Evolutionary conservation across 768 basidiomycete species (phyloP), one percentile per base, ranked within the genome.

Genomic region (Gymnopilus dilepis): DNA sequence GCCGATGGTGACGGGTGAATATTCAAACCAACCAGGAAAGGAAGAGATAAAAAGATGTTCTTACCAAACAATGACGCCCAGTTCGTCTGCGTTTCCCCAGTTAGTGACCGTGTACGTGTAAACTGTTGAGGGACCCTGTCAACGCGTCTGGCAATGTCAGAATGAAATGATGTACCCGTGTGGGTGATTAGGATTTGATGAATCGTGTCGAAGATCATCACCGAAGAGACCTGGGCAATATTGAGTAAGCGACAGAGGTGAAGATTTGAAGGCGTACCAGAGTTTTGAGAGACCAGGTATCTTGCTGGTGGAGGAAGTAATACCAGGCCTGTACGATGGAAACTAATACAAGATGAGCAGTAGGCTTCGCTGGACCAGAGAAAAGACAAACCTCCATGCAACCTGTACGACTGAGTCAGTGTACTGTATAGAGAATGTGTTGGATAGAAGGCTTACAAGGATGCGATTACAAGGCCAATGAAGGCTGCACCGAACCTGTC

Each of bases 121-220:
- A 7, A 72, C 71, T 72, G 34, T 24, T 41, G 17, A 30, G 22
- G 38, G 11, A 12, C 13, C n/a, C 55, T 8, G 56, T 51, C 11
- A 33, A 22, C 21, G 26, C 47, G 28, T 28, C 47, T 11, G 17
- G 31, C 13, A 8, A 22, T 15, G 13, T 45, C 41, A 11, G 38
- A 48, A 40, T 42, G 59, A 50, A 5, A 12, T 19, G 0, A 65
- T 74, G 53, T 67, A 81, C 86, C 69, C 3, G 79, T 76, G 61
- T 87, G 84, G 0, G 82, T 78, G 59, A 88, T 84, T 28, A 87
- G 68, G 1, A 70, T 75, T 65, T 87, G 86, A 62, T 87, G 84
- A 0, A 79, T 62, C 0, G 82, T 83, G 61, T 87, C 86, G 52
- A 80, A 81, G 2, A 77, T 0, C 73, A 86, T 77, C 6, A 83